phyloP scores from a whole-genome alignment of 2,329 filamentous ascomycete species.

The Trichoderma aggressivum region DNA sequence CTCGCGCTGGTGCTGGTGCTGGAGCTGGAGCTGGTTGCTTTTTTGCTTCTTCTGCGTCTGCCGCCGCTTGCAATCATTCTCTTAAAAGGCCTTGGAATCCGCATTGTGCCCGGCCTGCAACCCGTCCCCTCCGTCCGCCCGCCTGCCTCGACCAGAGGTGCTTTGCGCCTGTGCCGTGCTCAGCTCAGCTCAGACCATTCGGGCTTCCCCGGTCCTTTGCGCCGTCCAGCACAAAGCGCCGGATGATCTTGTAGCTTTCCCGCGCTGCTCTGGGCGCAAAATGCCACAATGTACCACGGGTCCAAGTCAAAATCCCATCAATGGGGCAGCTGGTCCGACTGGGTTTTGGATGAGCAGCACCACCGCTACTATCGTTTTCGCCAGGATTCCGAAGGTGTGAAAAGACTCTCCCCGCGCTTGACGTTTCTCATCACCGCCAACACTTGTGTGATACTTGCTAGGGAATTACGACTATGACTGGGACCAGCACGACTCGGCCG shows the following conservation, averaged over 20 bases:
- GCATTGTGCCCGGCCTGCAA: constrained; percentile 20
- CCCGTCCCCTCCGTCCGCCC: constrained; percentile 17
- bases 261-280: constrained; percentile 22
- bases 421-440: constrained; percentile 9
- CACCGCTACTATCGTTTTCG: constrained; percentile 27
- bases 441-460: background rate
- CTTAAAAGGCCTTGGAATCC: constrained; percentile 10
- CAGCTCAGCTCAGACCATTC: constrained; percentile 1
- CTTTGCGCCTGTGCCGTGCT: constrained; percentile 14
- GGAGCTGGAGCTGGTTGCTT: background rate
- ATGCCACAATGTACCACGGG: constrained; percentile 31
- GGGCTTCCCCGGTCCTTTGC: constrained; percentile 15
- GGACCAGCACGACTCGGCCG: constrained; percentile 15
- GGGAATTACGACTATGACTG: constrained; percentile 25
- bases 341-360: constrained; percentile 24
- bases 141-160: constrained; percentile 13
- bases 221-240: constrained; percentile 16
- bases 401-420: constrained; percentile 5
- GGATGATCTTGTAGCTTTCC: constrained; percentile 19
- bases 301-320: constrained; percentile 27
- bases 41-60: background rate
- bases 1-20: constrained; percentile 15
- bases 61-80: constrained; percentile 6
- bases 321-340: constrained; percentile 30
- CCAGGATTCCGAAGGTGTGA: constrained; percentile 27